Conservation (phyloP, 2,329 filamentous ascomycete genomes). For the Alternaria dauci region DNA sequence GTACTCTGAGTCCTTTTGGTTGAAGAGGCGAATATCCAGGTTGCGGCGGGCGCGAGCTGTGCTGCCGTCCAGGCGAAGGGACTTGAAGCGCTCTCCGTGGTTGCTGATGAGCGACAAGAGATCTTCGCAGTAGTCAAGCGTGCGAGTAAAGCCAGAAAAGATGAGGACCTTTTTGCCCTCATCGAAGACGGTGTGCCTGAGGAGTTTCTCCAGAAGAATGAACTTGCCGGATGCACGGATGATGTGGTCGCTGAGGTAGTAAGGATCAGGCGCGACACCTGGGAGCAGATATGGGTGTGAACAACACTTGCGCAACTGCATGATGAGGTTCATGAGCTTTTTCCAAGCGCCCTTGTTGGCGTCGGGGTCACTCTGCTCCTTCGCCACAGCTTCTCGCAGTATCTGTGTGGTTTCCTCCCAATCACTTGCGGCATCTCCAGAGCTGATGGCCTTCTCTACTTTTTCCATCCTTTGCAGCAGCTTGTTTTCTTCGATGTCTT, state of each 20-base stretch:
- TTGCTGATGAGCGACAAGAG: constrained; percentile 57
- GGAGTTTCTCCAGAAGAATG: constrained; percentile 62
- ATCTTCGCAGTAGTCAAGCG: constrained; percentile 62
- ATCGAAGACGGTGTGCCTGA: constrained; percentile 59
- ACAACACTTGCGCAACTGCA: constrained; percentile 65
- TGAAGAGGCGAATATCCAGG: constrained; percentile 63
- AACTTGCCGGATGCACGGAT: constrained; percentile 65
- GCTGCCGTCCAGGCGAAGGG: constrained; percentile 61
- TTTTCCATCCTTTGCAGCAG: constrained; percentile 47
- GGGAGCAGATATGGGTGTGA: constrained; percentile 64
- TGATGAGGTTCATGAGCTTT: constrained; percentile 63
- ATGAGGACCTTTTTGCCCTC: constrained; percentile 64
- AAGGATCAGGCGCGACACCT: constrained; percentile 56
- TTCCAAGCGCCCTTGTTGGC: constrained; percentile 55
- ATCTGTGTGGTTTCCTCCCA: constrained; percentile 84
- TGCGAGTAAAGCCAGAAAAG: constrained; percentile 64
- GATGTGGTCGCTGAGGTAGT: constrained; percentile 58
- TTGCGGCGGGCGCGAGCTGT: constrained; percentile 61
- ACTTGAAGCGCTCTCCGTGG: constrained; percentile 53
- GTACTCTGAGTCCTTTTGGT: constrained; percentile 55
- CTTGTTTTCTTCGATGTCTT: constrained; percentile 49
- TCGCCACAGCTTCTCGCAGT: constrained; percentile 84
- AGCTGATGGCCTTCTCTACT: constrained; percentile 39
- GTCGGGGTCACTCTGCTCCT: constrained; percentile 44
- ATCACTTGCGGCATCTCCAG: constrained; percentile 26